Conservation (phyloP, 2,329 filamentous ascomycete species). For the Colletotrichum trifolii region DNA sequence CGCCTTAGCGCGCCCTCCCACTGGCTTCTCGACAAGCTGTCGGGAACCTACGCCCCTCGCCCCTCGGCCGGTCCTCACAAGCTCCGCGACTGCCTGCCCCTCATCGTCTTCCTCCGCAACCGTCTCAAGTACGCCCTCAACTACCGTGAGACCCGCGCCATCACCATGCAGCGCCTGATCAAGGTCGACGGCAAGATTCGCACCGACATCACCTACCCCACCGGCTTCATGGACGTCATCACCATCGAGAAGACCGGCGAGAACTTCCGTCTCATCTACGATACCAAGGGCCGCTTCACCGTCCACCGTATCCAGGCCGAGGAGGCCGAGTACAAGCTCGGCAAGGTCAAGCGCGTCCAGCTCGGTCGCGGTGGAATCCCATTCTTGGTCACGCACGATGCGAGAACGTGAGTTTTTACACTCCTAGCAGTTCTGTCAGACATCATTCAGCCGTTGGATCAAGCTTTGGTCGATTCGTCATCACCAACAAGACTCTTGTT, state of each 20-base stretch:
- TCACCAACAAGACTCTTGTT: slow-evolving; percentile 38
- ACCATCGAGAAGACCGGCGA: slow-evolving; percentile 99
- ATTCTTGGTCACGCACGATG: slow-evolving; percentile 99
- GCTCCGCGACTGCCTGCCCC: slow-evolving; percentile 97
- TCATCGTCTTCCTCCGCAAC: slow-evolving; percentile 98
- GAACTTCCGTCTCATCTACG: slow-evolving; percentile 99
- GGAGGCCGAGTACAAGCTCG: slow-evolving; percentile 99
- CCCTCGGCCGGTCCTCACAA: slow-evolving; percentile 94
- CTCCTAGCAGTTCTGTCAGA: slow-evolving; percentile 68
- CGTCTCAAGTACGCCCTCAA: slow-evolving; percentile 99
- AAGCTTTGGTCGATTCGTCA: slow-evolving; percentile 85
- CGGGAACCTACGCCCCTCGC: slow-evolving; percentile 83
- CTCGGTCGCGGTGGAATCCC: slow-evolving; percentile 99
- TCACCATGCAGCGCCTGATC: slow-evolving; percentile 99
- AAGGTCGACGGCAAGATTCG: slow-evolving; percentile 99
- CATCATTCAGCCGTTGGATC: slow-evolving; percentile 99
- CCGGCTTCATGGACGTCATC: slow-evolving; percentile 99
- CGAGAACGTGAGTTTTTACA: slow-evolving; percentile 93
- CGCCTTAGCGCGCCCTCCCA: slow-evolving; percentile 98
- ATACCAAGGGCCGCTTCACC: slow-evolving; percentile 99
- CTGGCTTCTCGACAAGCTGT: slow-evolving; percentile 99
- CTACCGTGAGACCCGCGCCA: slow-evolving; percentile 95
- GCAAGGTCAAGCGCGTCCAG: slow-evolving; percentile 99
- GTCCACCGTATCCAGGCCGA: slow-evolving; percentile 99
- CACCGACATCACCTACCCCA: slow-evolving; percentile 96